Conservation (phyloP, 352 stramenopile genomes). For the Elongisporangium prolatum region DNA sequence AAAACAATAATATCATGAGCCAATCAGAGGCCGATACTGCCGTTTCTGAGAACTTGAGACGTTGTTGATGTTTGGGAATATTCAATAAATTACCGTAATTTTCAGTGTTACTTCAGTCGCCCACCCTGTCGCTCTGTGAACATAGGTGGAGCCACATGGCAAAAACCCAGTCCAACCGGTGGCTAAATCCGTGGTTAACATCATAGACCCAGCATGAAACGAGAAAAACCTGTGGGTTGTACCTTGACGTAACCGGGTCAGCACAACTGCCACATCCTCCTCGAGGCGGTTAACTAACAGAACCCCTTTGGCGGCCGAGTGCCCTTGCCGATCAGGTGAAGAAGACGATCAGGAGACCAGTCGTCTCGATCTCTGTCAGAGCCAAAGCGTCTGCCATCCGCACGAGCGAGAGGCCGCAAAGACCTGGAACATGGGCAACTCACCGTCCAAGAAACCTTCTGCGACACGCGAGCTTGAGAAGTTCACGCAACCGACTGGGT, state of each 20-base stretch:
- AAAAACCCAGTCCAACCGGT: neutral
- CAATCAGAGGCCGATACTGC: neutral
- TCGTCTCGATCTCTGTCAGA: neutral
- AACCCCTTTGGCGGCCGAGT: neutral
- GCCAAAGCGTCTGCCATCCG: neutral
- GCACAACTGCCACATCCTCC: neutral
- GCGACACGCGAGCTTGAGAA: slow-evolving; percentile 59
- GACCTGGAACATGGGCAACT: slow-evolving; percentile 66
- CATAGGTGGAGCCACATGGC: neutral
- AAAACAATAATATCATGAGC: neutral
- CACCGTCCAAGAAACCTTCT: slow-evolving; percentile 45
- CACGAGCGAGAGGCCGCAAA: neutral
- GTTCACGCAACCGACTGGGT: slow-evolving; percentile 62
- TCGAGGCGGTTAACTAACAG: neutral
- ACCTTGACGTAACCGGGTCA: slow-evolving; percentile 2
- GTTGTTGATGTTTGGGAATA: neutral
- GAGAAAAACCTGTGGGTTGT: neutral
- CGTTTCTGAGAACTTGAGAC: neutral
- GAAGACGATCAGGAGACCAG: neutral
- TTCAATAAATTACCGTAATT: neutral
- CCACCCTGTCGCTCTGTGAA: neutral
- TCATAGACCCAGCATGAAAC: neutral
- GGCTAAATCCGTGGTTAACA: neutral
- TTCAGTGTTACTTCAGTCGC: neutral
- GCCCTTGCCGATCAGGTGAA: neutral